Base-by-base conservation (phyloP, 495 filamentous ascomycete genomes). In the Thermothielavioides terrestris region DNA sequence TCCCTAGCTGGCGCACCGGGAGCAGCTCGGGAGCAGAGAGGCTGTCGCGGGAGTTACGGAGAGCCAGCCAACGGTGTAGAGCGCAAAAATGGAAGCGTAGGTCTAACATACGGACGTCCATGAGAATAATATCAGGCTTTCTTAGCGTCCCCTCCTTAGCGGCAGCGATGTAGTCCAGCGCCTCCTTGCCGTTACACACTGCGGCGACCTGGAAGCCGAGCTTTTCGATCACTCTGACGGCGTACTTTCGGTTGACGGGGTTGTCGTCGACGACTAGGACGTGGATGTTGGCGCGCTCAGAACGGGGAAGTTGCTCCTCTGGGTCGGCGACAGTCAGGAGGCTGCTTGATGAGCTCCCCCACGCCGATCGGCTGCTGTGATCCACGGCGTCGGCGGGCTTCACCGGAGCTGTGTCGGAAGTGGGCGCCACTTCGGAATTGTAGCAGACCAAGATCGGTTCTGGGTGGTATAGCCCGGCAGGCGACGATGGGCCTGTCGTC, bases 201-300 rank as follows among this genome's bases (percentile, higher is more conserved):
- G 84, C 83, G 12, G 71, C 76, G 15, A 81, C 83, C 17, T 72
- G 72, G 50, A 89, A 90, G n/a, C 83, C 80, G 39, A 87, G 76
- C 53, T 89, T 90, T 45, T 74, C 74, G 44, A 91, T 81, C 4
- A 83, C 83, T 42, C 81, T 79, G 22, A 84, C 75, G 7, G 87
- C 85, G 31, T 89, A 89, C 60, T 88, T 81, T 54, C 88, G 85
- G 62, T 86, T 89, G 42, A 88, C 79, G 8, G 81, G 74, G 56
- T 89, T 90, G 65, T 91, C 86, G 62, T 92, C 87, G 3, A 88
- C 88, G 2, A 91, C 74, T n/a, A 88, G 63, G 23, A 88, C 64
- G 41, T 82, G 74, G 30, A 77, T 70, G 21, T 73, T 77, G 46
- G 71, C 66, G 23, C 84, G 69, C 41, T 80, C 76, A 5, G 62